These are phyloP conservation scores for Marasmius tenuissimus DNA, from an alignment of 1,284 basidiomycete genomes.

Conservation along the genomic window DNA sequence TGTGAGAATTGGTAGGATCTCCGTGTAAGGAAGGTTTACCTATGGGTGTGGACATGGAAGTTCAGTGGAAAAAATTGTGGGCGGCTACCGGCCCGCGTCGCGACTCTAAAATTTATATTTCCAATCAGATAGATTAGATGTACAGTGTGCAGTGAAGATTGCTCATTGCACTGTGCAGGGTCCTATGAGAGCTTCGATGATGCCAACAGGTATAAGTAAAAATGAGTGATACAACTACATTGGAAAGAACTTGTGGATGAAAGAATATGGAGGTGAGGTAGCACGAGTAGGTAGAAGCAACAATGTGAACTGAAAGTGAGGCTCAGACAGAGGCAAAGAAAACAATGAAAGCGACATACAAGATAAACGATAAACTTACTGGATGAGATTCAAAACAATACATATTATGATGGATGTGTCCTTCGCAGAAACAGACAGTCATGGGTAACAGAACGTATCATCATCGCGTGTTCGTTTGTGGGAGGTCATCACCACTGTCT, in stretches of 20 bases:
- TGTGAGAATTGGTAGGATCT: neutral
- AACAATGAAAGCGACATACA: neutral
- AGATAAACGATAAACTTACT: neutral
- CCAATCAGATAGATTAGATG: neutral
- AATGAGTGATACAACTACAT: neutral
- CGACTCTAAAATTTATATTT: neutral
- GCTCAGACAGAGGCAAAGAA: too few relatives aligned
- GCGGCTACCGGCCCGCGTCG: neutral
- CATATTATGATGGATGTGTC: neutral
- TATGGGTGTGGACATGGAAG: constrained; percentile 17
- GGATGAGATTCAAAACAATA: neutral
- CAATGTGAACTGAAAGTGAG: too few relatives aligned
- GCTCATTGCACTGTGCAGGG: too few relatives aligned
- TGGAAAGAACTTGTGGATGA: neutral
- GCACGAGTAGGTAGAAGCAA: neutral
- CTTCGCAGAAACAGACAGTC: neutral
- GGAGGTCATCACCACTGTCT: neutral
- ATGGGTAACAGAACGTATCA: neutral
- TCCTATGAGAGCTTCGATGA: too few relatives aligned
- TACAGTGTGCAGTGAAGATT: neutral
- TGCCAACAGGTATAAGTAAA: too few relatives aligned
- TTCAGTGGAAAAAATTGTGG: neutral
- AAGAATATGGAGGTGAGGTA: neutral
- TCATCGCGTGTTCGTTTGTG: neutral
- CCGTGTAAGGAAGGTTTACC: constrained; percentile 5